Evolutionary conservation across 805 yeast genomes (phyloP), one percentile per base, ranked within the genome.

Genomic region (Ogataea paraovalis): DNA sequence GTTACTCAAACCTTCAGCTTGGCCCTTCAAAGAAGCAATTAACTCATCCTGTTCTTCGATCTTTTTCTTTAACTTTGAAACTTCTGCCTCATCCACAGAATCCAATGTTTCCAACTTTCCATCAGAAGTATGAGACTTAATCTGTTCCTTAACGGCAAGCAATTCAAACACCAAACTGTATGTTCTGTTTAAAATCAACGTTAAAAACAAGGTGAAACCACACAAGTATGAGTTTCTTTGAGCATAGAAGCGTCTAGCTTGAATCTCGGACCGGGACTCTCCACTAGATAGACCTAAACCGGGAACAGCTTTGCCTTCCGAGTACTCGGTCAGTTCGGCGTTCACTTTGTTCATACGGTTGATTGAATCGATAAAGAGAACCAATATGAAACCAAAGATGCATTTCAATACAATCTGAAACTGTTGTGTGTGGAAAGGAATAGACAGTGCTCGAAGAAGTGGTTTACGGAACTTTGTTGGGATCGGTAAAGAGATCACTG

Each of bases 201-300:
- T 87, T 60, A 94, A 73, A 66, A 94, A 94, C 65, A 94, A 77
- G 2, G 98, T 90, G 69, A 91, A 89, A 1, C 99, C 99, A 57
- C 97, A 89, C 43, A 94, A 75, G 60, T 94, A 94, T 84, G 90
- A 81, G 74, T 94, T 94, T 72, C 99, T 82, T 72, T 94, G 99
- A 19, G 97, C 89, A 63, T 91, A 91, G 69, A 94, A 94, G 61
- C 90, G 79, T 68, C 97, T 80, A 20, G 97, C 94, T 67, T 86
- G 90, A 47, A 87, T 75, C 61, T 94, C 98, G 19, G 89, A 71
- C 49, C 96, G 76, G 58, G 87, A 92, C 50, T 71, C 72, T 19
- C 64, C 59, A 41, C 69, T 66, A 44, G 67, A 57, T 27, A 67
- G 56, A 5, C 63, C 59, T 43, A 64, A 37, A 18, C 39, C 39